Percentiles rank a stretch among this genome's conserved stretches.
Evolutionary conservation across 441 rosid species (phyloP).

Genomic region (Melianthus villosus): DNA sequence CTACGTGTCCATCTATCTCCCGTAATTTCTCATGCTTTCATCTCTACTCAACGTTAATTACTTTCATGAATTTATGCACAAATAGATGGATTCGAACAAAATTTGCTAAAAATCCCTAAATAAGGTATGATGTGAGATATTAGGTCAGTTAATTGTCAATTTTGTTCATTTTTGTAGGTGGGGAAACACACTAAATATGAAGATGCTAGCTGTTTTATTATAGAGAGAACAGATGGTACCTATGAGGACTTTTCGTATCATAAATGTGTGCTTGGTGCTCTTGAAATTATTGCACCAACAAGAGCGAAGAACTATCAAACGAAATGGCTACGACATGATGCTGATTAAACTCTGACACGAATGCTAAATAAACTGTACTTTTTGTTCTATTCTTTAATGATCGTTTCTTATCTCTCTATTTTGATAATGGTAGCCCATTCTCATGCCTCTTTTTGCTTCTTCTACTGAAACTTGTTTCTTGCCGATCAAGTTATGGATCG

Average conservation of each 20-base stretch:
- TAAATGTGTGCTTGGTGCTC: constrained; percentile 64
- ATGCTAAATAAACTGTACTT: background rate
- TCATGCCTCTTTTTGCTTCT: constrained; percentile 91
- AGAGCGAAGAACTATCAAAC: constrained; percentile 30
- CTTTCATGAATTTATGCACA: no score
- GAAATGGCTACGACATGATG: constrained; percentile 16
- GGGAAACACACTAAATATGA: constrained; percentile 36
- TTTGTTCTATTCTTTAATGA: background rate
- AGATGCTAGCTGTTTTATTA: constrained; percentile 47
- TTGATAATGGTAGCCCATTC: constrained; percentile 12
- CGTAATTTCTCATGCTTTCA: no score
- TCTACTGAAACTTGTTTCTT: constrained; percentile 52
- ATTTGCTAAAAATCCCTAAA: background rate
- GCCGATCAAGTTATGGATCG: background rate
- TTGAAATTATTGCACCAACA: constrained; percentile 51
- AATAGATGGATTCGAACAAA: background rate
- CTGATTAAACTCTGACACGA: constrained; percentile 1
- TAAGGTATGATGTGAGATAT: background rate
- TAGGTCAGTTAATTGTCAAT: background rate
- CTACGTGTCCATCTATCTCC: no score
- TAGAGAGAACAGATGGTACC: constrained; percentile 59
- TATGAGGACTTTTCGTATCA: constrained; percentile 70
- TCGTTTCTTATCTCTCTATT: background rate
- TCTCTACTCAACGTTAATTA: no score
- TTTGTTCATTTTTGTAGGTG: constrained; percentile 26